phyloP scores from a whole-genome alignment of 1,284 basidiomycete genomes.

The Ustilago shanxiensis region DNA sequence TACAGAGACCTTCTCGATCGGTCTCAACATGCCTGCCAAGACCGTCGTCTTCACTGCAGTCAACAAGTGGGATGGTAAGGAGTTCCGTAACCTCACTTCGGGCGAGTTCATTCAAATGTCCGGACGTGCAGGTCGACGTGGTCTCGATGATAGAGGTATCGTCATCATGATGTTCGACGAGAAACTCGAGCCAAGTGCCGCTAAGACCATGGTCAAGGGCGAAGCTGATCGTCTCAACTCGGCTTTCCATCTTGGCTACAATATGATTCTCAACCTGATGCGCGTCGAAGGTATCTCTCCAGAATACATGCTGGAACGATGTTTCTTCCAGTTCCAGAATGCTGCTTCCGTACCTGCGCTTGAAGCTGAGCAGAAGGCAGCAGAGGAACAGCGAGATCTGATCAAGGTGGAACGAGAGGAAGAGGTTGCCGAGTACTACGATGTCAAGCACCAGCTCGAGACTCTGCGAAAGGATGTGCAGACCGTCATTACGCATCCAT shows the following conservation, averaged over 20 bases:
- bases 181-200: conserved; percentile 90
- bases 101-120: conserved; percentile 81
- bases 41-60: conserved; percentile 97
- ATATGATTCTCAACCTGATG: conserved; percentile 99
- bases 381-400: conserved; percentile 79
- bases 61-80: conserved; percentile 94
- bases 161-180: conserved; percentile 99
- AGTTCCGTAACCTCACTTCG: conserved; percentile 83
- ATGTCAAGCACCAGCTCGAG: conserved; percentile 88
- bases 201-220: conserved; percentile 98
- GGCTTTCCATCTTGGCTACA: conserved; percentile 98
- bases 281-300: conserved; percentile 98
- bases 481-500: conserved; percentile 92
- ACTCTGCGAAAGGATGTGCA: conserved; percentile 87
- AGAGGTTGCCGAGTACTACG: conserved; percentile 89
- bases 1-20: conserved; percentile 99
- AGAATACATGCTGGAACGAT: conserved; percentile 97
- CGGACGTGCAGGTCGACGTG: conserved; percentile 95
- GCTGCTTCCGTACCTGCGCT: conserved; percentile 87
- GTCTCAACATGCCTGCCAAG: conserved; percentile 99
- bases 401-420: conserved; percentile 86
- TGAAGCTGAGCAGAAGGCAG: conserved; percentile 83
- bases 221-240: conserved; percentile 97
- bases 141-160: conserved; percentile 97
- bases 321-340: conserved; percentile 99